Base-by-base conservation (phyloP, 306 rosid species). In the Pyrus bretschneideri region DNA sequence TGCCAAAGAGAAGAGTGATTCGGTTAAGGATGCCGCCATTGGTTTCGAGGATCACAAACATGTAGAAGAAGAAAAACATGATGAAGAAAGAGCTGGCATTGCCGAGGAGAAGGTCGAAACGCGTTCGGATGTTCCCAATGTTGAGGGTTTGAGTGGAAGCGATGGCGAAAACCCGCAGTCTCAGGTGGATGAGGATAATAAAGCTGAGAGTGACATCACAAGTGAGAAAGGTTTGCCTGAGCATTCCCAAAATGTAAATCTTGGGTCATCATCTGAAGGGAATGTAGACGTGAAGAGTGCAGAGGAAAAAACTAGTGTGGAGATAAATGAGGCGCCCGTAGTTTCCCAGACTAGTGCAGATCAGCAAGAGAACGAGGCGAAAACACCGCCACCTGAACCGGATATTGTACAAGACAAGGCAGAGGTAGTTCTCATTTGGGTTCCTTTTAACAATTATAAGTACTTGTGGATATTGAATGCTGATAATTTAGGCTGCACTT, bases 361-460 rank as follows among this genome's bases (percentile, higher is more conserved):
- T 81, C 73, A 78, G 33, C 82, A 85, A 80, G 85, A 85, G 77
- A 77, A 57, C 68, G 88, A 46, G 63, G 49, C 21, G 14, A 60
- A 82, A 85, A 72, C 73, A 42, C 67, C 25, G 72, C 86, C 90
- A 29, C 77, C 81, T n/a, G 78, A 77, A 69, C 80, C 78, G 23
- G 75, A 71, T 45, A 81, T 59, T 70, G 11, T 45, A 51, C 88
- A 84, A 27, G 86, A 85, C 38, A 86, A 44, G 77, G 74, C 51
- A 57, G 83, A 91, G 97, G 98, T 91, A 87, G n/a, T 62, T 33
- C 59, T 66, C 80, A 44, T 70, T 69, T 83, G 72, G 57, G 30
- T 70, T 46, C 70, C 29, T 27, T 35, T 79, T 29, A 27, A 61
- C 44, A 57, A 35, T 38, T 29, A 14, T 35, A 69, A 42, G 6